A percentile compares a stretch with the other conserved stretches of the same genome.
phyloP scores from a whole-genome alignment of 192 early-diverging fungal species.

The Dispira parvispora region DNA sequence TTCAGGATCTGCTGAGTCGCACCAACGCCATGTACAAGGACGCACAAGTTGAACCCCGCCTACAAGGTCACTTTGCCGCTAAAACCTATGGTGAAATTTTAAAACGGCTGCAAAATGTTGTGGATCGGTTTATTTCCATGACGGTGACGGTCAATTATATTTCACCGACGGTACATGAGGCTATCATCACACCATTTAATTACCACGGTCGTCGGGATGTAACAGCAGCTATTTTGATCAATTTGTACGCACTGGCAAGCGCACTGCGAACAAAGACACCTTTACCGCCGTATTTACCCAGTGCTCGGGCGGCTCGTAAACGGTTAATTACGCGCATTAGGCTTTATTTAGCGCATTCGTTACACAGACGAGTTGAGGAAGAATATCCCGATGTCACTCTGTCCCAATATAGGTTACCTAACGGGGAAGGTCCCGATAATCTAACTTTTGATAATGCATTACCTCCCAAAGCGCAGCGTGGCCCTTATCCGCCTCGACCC shows the following conservation, averaged over 20 bases:
- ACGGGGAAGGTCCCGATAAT: no score
- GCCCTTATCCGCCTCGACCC: no score
- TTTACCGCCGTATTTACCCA: constrained; percentile 4
- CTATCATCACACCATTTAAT: constrained; percentile 10
- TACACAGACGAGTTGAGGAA: no score
- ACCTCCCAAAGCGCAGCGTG: no score
- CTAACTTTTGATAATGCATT: no score
- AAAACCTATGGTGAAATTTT: not conserved
- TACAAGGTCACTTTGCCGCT: not conserved
- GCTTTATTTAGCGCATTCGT: no score
- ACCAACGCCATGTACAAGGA: not conserved
- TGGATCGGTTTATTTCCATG: constrained; percentile 10
- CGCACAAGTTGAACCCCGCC: not conserved
- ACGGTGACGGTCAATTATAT: constrained; percentile 2
- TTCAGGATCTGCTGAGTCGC: constrained; percentile 2
- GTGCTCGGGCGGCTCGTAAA: not conserved
- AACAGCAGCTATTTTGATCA: constrained; percentile 6
- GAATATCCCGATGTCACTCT: no score
- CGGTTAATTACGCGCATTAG: constrained; percentile 3
- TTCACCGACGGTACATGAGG: not conserved
- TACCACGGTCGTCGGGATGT: constrained; percentile 9
- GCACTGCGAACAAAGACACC: constrained; percentile 5
- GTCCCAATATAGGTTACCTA: no score
- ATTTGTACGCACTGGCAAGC: constrained; percentile 5
- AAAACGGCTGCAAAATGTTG: not conserved